Base-by-base conservation (phyloP, 371 early-diverging fungal genomes). In the Mucor circinelloides region DNA sequence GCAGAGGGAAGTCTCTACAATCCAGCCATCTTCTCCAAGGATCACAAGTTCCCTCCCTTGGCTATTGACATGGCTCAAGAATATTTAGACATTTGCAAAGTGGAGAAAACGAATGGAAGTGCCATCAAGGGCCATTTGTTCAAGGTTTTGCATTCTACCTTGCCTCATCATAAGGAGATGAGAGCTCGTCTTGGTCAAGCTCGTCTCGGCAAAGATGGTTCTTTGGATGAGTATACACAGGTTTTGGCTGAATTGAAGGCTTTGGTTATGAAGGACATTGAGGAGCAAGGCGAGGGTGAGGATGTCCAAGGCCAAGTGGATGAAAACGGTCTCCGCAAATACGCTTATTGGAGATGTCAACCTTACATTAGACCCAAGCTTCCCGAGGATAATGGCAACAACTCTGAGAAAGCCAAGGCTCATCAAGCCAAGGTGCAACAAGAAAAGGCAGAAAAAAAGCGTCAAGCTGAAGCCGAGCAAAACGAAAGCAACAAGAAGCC, bases 1-100 rank as follows among this genome's bases (percentile, higher is more conserved):
- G 94, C 94, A 6, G 97, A 98, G 78, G 94, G 93, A 0, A 92
- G 89, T 70, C 84, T 99, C 34, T 95, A 95, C 77, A 97, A 99
- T 71, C 99, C 98, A 0, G 94, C 94, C 17, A 70, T 99, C 15
- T 72, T 72, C 23, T 72, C 72, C 17, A 57, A 54, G 17, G 58
- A 60, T 6, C 94, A 94, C 60, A 84, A 85, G 36, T 68, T 79
- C 56, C 80, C 80, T 10, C 86, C 85, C 36, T 88, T 87, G 13
- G 79, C 89, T 0, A 94, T 91, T 88, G 85, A 91, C 38, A 77
- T 97, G 67, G 94, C 94, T 13, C 81, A 89, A 52, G 96, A 97
- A 81, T 98, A 96, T 69, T 62, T 98, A 59, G 86, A 89, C 3
- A 95, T 98, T 52, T 93, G 90, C 64, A 81, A 76, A 7, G 66